Evolutionary conservation across 768 basidiomycete genomes (phyloP).

Genomic region (Leccinum truebloodii): DNA sequence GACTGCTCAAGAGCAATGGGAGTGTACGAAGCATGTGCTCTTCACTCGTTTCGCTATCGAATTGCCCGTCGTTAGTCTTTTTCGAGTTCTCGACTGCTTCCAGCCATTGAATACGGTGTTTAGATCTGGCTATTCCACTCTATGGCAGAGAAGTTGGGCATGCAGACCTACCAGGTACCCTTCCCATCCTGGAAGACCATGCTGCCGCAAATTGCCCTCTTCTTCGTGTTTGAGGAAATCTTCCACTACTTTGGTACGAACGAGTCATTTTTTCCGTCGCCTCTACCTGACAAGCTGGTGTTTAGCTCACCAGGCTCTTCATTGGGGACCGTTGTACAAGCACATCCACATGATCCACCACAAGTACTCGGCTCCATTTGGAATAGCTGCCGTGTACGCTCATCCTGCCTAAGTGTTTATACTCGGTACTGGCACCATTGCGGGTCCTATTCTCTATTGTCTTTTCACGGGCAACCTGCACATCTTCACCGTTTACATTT

Average conservation of each 20-base stretch:
- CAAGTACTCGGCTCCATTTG: constrained; percentile 96
- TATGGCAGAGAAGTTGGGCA: constrained; percentile 81
- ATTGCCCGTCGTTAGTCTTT: constrained; percentile 69
- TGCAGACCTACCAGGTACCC: constrained; percentile 92
- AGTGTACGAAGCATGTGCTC: constrained; percentile 92
- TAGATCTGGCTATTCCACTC: constrained; percentile 94
- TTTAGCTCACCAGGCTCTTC: constrained; percentile 85
- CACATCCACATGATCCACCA: constrained; percentile 97
- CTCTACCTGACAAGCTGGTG: background rate
- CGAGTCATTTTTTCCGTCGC: background rate
- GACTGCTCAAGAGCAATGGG: constrained; percentile 83
- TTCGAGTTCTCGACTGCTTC: too few species aligned
- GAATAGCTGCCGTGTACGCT: constrained; percentile 96
- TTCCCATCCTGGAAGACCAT: constrained; percentile 76
- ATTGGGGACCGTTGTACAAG: constrained; percentile 82
- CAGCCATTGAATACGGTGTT: background rate
- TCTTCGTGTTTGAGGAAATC: constrained; percentile 95
- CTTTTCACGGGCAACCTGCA: constrained; percentile 72
- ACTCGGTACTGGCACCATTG: constrained; percentile 88
- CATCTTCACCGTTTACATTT: constrained; percentile 89
- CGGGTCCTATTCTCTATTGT: constrained; percentile 86
- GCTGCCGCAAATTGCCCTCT: constrained; percentile 75
- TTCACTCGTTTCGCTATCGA: constrained; percentile 96
- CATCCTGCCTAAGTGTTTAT: constrained; percentile 97
- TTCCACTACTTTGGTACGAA: constrained; percentile 85